Percentiles rank a stretch among this genome's conserved stretches.
phyloP scores from a whole-genome alignment of 768 basidiomycete genomes.

The Serpula lacrymans region DNA sequence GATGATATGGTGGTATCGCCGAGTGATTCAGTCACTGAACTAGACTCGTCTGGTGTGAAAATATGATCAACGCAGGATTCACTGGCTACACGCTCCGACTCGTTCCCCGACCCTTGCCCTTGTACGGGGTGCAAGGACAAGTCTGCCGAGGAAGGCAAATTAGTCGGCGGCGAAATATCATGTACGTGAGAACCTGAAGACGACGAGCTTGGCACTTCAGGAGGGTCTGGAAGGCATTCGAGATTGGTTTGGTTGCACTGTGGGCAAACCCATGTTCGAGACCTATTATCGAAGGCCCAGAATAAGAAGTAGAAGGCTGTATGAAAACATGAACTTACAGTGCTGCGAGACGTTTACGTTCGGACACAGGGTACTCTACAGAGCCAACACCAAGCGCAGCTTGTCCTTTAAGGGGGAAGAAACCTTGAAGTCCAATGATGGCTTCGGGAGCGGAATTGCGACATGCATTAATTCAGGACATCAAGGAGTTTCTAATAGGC shows the following conservation, averaged over 20 bases:
- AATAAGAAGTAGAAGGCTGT: neutral
- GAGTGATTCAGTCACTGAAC: too few relatives aligned
- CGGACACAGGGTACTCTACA: slow-evolving; percentile 69
- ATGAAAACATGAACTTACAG: slow-evolving; percentile 52
- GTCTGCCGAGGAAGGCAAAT: too few relatives aligned
- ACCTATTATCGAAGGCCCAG: slow-evolving; percentile 50
- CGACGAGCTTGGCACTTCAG: slow-evolving; percentile 16
- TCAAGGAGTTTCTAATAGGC: too few relatives aligned
- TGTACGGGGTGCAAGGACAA: too few relatives aligned
- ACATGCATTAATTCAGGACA: slow-evolving; percentile 8
- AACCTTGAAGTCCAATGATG: slow-evolving; percentile 84
- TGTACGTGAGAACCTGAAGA: slow-evolving; percentile 28
- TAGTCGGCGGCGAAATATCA: too few relatives aligned
- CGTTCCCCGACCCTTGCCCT: too few relatives aligned
- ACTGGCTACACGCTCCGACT: too few relatives aligned
- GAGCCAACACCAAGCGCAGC: slow-evolving; percentile 86
- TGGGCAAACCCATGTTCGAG: slow-evolving; percentile 77
- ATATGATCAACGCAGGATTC: too few relatives aligned
- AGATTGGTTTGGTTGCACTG: slow-evolving; percentile 67
- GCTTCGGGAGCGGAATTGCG: slow-evolving; percentile 41
- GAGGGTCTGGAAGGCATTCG: slow-evolving; percentile 68
- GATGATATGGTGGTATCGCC: too few relatives aligned
- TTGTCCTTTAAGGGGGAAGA: slow-evolving; percentile 86
- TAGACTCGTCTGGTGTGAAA: too few relatives aligned
- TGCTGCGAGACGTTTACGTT: slow-evolving; percentile 74